phyloP scores from a whole-genome alignment of 106 monocot genomes.

The Platanthera guangdongensis region DNA sequence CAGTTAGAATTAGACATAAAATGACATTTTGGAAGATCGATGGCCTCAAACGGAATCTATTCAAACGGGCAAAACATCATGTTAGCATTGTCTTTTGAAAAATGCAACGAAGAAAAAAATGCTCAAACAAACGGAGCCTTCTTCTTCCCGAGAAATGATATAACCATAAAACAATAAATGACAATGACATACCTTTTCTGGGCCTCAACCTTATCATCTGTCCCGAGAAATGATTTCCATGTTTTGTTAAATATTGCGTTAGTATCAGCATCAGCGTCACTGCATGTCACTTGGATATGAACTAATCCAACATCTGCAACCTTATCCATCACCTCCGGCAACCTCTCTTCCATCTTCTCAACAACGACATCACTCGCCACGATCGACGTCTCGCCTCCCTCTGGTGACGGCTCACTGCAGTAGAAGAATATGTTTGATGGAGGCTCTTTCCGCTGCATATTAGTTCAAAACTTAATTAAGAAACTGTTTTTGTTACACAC shows the following conservation, averaged over 20 bases:
- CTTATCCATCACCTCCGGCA: constrained; percentile 19
- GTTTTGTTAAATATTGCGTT: background rate
- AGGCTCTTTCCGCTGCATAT: background rate
- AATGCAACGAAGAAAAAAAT: background rate
- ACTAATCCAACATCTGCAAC: constrained; percentile 1
- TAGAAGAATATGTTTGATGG: constrained; percentile 34
- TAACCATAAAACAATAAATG: background rate
- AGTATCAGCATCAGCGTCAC: background rate
- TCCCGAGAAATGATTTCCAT: constrained; percentile 7
- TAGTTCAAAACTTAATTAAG: background rate
- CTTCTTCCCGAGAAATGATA: too few species aligned
- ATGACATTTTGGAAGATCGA: too few species aligned
- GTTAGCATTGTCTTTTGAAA: too few species aligned
- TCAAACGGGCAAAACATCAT: too few species aligned
- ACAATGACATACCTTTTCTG: constrained; percentile 10
- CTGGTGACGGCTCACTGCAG: constrained; percentile 14
- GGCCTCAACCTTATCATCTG: constrained; percentile 18
- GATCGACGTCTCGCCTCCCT: constrained; percentile 22
- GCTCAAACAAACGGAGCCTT: background rate
- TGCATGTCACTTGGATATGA: background rate
- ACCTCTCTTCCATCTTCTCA: constrained; percentile 22
- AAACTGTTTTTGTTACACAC: too few species aligned
- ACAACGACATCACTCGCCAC: constrained; percentile 19
- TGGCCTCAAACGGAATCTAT: too few species aligned
- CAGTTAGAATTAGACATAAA: too few species aligned